Evolutionary conservation across 345 rosid species (phyloP).

Genomic region (Salix suchowensis): DNA sequence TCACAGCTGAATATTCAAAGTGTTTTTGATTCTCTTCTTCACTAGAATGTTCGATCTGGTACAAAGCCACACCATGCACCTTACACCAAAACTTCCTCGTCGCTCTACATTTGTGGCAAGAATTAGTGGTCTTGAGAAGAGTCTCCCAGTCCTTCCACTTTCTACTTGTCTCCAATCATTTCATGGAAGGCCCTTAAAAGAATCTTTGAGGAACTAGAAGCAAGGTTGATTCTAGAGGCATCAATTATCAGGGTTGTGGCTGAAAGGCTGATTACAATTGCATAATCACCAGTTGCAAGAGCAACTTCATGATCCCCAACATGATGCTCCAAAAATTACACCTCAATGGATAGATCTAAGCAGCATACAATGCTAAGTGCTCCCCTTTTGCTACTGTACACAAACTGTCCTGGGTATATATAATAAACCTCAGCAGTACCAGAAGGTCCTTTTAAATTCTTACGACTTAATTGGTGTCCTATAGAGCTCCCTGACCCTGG

Average conservation of each 20-base stretch:
- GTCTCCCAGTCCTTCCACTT: not conserved
- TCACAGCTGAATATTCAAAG: not conserved
- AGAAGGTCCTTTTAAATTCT: slow-evolving; percentile 61
- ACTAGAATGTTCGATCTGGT: not conserved
- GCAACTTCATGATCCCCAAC: slow-evolving; percentile 70
- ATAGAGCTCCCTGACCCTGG: slow-evolving; percentile 64
- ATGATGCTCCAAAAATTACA: slow-evolving; percentile 62
- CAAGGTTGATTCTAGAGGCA: not conserved
- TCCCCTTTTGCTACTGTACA: slow-evolving; percentile 48
- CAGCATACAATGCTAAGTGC: slow-evolving; percentile 40
- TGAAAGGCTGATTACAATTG: slow-evolving; percentile 45
- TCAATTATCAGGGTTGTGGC: slow-evolving; percentile 8
- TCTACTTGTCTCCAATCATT: slow-evolving; percentile 9
- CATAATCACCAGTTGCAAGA: slow-evolving; percentile 52
- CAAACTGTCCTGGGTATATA: slow-evolving; percentile 46
- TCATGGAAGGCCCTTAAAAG: not conserved
- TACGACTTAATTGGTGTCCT: slow-evolving; percentile 56
- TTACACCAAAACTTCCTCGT: slow-evolving; percentile 1
- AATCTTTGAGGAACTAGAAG: slow-evolving; percentile 2
- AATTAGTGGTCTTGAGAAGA: not conserved
- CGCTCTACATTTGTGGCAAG: not conserved
- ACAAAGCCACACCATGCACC: slow-evolving; percentile 3
- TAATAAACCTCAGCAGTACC: slow-evolving; percentile 43
- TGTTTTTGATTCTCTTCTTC: slow-evolving; percentile 1
- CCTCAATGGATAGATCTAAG: slow-evolving; percentile 59